A percentile compares a stretch with the other conserved stretches of the same genome.
Conservation (phyloP, 257 asterid species). For the Datura wrightii region DNA sequence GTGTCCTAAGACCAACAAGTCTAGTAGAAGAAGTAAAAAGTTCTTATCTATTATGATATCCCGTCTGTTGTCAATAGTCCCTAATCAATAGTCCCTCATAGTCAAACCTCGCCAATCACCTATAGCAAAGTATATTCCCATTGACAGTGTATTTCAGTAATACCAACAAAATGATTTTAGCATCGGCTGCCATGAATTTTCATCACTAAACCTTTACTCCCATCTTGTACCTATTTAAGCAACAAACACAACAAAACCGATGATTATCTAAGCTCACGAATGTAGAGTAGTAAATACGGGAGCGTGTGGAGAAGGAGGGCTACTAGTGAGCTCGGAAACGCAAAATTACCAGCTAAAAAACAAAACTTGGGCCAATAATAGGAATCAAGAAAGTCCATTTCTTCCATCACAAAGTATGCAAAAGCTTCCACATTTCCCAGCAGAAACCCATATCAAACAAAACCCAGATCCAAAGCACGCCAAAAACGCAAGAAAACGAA, state of each 20-base stretch:
- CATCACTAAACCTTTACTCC: background rate
- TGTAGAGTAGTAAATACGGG: no score
- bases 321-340: background rate
- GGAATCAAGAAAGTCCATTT: conserved; percentile 8
- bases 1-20: background rate
- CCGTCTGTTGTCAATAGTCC: background rate
- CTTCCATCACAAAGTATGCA: background rate
- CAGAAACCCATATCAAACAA: background rate
- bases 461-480: conserved; percentile 17
- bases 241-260: background rate
- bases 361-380: background rate
- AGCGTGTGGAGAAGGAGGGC: background rate
- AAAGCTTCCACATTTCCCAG: background rate
- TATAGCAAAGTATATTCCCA: background rate
- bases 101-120: background rate
- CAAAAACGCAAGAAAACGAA: conserved; percentile 8
- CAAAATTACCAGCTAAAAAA: background rate
- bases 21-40: background rate
- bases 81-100: background rate
- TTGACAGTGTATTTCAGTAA: background rate
- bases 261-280: background rate
- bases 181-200: background rate
- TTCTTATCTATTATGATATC: background rate
- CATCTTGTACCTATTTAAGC: background rate
- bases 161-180: background rate